Conservation (phyloP, 108 stramenopile genomes). For the Fragilaria crotonensis region DNA sequence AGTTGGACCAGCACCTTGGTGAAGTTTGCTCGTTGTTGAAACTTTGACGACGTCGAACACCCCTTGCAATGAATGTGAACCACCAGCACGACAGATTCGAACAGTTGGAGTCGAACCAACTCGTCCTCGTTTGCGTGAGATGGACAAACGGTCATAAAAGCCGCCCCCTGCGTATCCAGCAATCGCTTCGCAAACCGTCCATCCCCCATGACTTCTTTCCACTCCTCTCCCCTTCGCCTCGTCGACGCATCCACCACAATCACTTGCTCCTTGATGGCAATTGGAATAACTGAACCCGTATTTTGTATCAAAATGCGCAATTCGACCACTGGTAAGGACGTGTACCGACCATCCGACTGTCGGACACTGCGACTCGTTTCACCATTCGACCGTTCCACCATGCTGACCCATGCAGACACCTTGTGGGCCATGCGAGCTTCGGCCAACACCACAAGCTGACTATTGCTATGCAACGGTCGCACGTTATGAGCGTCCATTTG, state of each 20-base stretch:
- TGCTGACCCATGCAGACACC: constrained; percentile 62
- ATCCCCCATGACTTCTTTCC: constrained; percentile 60
- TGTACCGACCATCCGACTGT: constrained; percentile 9
- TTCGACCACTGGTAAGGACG: constrained; percentile 60
- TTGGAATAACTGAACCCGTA: constrained; percentile 40
- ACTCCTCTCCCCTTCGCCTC: constrained; percentile 61
- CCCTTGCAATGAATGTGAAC: constrained; percentile 61
- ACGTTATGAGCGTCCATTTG: constrained; percentile 58
- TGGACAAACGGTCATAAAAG: background rate
- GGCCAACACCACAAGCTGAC: constrained; percentile 39
- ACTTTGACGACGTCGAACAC: constrained; percentile 68
- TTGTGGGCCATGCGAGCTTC: constrained; percentile 38
- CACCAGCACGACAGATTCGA: constrained; percentile 56
- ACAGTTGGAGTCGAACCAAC: constrained; percentile 44
- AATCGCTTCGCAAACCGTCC: constrained; percentile 54
- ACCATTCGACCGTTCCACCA: constrained; percentile 78
- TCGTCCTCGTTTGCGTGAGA: constrained; percentile 27
- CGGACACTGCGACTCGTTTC: constrained; percentile 69
- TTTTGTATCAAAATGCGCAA: constrained; percentile 70
- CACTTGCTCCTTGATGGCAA: constrained; percentile 51
- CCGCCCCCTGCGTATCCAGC: constrained; percentile 34
- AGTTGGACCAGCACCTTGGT: constrained; percentile 54
- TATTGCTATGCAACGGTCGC: constrained; percentile 39
- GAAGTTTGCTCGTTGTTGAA: constrained; percentile 60
- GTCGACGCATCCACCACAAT: constrained; percentile 76